phyloP scores from a whole-genome alignment of 495 filamentous ascomycete species.

The Penicillium steckii region DNA sequence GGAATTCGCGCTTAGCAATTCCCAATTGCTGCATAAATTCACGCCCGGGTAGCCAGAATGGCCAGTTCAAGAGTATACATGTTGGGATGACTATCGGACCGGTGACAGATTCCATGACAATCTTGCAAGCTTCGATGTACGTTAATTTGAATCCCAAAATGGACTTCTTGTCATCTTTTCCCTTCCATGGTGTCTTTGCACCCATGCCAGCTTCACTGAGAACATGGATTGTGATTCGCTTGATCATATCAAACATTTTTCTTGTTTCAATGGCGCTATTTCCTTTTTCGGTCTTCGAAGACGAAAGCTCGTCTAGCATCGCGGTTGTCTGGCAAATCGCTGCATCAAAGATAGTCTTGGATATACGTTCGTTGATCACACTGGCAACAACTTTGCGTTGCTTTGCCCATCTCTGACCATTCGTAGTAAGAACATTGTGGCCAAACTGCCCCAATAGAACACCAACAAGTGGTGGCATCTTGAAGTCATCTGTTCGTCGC shows the following conservation, averaged over 20 bases:
- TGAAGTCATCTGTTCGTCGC: background rate
- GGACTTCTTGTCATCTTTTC: background rate
- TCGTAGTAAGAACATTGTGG: background rate
- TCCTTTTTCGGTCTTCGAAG: background rate
- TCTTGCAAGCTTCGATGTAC: background rate
- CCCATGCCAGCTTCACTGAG: constrained; percentile 1
- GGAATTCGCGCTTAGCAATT: background rate
- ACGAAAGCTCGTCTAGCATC: background rate
- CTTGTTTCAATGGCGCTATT: background rate
- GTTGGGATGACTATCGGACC: background rate
- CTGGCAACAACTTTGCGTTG: background rate
- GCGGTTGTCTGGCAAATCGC: background rate
- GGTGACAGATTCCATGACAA: background rate
- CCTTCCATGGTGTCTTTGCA: background rate
- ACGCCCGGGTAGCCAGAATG: background rate
- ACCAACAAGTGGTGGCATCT: background rate
- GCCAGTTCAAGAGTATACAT: background rate
- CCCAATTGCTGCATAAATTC: background rate
- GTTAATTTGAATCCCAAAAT: background rate
- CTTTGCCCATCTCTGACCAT: background rate
- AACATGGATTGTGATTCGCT: background rate
- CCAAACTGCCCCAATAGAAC: background rate
- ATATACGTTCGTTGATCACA: constrained; percentile 1
- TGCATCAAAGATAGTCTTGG: background rate
- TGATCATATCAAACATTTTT: constrained; percentile 1